Conservation (phyloP, 768 basidiomycete species). For the Termitomyces sp. region DNA sequence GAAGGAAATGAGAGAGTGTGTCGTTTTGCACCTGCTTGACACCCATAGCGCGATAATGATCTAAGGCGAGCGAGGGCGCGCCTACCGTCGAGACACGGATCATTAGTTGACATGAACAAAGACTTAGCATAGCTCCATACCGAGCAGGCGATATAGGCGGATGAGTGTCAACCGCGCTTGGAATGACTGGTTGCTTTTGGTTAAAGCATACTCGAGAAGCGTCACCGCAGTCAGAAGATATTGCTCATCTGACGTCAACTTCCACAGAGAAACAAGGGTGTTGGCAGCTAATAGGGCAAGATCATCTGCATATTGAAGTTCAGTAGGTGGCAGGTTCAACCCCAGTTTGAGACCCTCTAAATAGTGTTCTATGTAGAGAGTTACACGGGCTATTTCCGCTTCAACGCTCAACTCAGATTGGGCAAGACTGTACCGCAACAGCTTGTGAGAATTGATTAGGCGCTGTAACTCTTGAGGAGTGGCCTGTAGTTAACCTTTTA, state of each 20-base stretch:
- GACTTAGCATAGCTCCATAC: constrained; percentile 32
- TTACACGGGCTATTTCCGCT: constrained; percentile 49
- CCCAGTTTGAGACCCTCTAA: constrained; percentile 67
- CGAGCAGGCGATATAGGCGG: constrained; percentile 78
- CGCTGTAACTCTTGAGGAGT: constrained; percentile 55
- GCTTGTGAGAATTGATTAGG: constrained; percentile 71
- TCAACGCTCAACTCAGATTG: constrained; percentile 49
- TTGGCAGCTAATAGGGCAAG: constrained; percentile 73
- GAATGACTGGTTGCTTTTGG: constrained; percentile 76
- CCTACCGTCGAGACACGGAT: constrained; percentile 41
- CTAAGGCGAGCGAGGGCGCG: constrained; percentile 66
- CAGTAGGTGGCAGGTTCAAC: constrained; percentile 60
- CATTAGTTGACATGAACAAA: neutral
- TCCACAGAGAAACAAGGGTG: constrained; percentile 63
- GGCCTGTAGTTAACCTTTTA: constrained; percentile 32
- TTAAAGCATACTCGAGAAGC: constrained; percentile 69
- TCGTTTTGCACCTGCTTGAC: constrained; percentile 88
- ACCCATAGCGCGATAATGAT: constrained; percentile 76
- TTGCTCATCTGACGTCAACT: constrained; percentile 45
- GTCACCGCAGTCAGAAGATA: constrained; percentile 63
- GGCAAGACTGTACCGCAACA: constrained; percentile 59
- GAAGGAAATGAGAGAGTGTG: constrained; percentile 80
- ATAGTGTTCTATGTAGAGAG: constrained; percentile 57
- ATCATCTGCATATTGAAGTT: constrained; percentile 87
- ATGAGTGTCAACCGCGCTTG: constrained; percentile 73